Conservation (phyloP, 306 rosid genomes). For the Prunus dulcis region DNA sequence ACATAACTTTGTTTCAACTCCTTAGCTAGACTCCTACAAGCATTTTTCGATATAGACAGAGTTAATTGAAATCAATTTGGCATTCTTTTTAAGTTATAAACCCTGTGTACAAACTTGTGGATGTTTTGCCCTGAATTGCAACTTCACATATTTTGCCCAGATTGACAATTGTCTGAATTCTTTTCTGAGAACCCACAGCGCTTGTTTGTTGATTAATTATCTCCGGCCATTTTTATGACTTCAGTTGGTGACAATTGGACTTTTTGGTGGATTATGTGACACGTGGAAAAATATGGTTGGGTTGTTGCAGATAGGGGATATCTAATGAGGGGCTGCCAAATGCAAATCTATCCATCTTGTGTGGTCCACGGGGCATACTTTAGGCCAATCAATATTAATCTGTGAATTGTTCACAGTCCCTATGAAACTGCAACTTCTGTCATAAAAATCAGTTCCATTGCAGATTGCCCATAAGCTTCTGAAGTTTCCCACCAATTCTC, state of each 20-base stretch:
- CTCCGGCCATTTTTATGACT: no score
- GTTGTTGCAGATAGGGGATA: slow-evolving; percentile 49
- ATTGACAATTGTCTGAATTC: no score
- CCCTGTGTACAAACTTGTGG: neutral
- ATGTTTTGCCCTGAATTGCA: no score
- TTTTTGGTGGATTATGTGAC: slow-evolving; percentile 36
- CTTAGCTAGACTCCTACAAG: neutral
- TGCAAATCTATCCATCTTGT: slow-evolving; percentile 40
- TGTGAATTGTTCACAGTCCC: slow-evolving; percentile 13
- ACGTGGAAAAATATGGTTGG: slow-evolving; percentile 55
- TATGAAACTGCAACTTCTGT: slow-evolving; percentile 13
- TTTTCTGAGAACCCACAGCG: no score
- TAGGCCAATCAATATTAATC: slow-evolving; percentile 32
- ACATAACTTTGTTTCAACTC: slow-evolving; percentile 31
- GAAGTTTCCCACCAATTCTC: slow-evolving; percentile 12
- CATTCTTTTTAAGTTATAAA: neutral
- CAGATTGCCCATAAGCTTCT: slow-evolving; percentile 9
- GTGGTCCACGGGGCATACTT: slow-evolving; percentile 38
- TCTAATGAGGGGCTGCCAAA: slow-evolving; percentile 40
- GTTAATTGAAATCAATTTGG: neutral
- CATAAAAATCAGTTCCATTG: slow-evolving; percentile 1
- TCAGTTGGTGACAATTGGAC: neutral
- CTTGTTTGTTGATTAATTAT: no score
- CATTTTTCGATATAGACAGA: neutral
- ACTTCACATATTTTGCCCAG: no score